These are phyloP conservation scores for Colletotrichum shisoi DNA, from an alignment of 2,329 filamentous ascomycete genomes.

Conservation along the genomic window DNA sequence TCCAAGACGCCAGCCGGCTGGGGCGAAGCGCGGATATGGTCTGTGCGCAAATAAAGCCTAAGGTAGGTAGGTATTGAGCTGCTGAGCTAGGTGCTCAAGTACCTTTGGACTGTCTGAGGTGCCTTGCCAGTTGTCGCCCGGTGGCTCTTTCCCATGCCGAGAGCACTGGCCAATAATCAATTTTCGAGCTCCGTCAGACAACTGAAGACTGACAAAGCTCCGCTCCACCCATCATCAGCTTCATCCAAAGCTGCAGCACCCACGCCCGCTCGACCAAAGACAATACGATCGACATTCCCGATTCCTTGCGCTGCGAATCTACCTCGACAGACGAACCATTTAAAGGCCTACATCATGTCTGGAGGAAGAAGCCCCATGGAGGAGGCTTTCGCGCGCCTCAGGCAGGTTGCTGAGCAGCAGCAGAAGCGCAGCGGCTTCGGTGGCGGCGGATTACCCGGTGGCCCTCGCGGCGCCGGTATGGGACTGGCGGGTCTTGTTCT, in stretches of 20 bases:
- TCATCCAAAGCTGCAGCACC: conserved; percentile 23
- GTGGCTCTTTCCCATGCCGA: conserved; percentile 21
- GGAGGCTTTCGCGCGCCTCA: conserved; percentile 61
- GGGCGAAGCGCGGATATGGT: background rate
- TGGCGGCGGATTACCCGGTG: conserved; percentile 52
- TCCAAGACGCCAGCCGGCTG: background rate
- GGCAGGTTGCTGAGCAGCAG: conserved; percentile 57
- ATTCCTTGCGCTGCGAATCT: background rate
- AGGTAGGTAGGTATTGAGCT: too few species aligned
- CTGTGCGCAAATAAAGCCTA: conserved; percentile 2
- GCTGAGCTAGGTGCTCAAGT: too few species aligned
- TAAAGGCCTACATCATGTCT: conserved; percentile 25
- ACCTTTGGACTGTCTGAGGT: conserved; percentile 23
- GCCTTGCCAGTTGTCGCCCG: conserved; percentile 2
- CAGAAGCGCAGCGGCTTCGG: conserved; percentile 53
- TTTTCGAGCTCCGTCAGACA: conserved; percentile 37
- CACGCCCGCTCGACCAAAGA: conserved; percentile 8
- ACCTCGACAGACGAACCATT: conserved; percentile 3
- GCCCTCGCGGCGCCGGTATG: conserved; percentile 49
- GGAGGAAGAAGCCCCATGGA: conserved; percentile 53
- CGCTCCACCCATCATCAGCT: conserved; percentile 31
- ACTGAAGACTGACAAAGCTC: conserved; percentile 36
- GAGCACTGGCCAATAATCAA: conserved; percentile 33
- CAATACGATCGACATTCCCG: conserved; percentile 3
- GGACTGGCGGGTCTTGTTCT: conserved; percentile 54